These are phyloP conservation scores for Cyanodermella asteris DNA, from an alignment of 2,329 filamentous ascomycete genomes.

Conservation along the genomic window DNA sequence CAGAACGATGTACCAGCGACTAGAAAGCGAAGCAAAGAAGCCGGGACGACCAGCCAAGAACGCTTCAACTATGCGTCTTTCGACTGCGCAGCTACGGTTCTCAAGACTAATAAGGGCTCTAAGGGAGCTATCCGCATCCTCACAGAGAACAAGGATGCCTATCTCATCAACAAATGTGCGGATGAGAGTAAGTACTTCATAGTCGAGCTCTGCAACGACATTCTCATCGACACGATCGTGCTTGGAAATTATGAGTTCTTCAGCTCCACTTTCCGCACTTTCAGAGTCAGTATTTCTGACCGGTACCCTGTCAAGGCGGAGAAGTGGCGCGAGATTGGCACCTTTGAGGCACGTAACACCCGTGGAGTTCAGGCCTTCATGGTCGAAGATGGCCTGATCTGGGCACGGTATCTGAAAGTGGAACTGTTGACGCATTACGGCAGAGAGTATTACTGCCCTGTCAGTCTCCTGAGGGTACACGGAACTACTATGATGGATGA, in stretches of 20 bases:
- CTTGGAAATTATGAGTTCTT: constrained; percentile 98
- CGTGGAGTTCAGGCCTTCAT: constrained; percentile 87
- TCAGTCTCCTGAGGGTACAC: constrained; percentile 78
- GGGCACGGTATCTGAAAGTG: constrained; percentile 78
- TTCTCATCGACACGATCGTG: constrained; percentile 84
- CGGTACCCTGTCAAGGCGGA: constrained; percentile 81
- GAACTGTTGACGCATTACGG: constrained; percentile 89
- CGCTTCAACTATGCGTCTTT: constrained; percentile 95
- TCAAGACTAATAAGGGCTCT: constrained; percentile 71
- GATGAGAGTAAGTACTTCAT: constrained; percentile 81
- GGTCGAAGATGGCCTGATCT: constrained; percentile 85
- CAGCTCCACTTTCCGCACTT: constrained; percentile 83
- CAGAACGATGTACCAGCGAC: constrained; percentile 9
- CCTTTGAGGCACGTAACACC: constrained; percentile 78
- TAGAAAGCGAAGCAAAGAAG: constrained; percentile 60
- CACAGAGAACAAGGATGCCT: constrained; percentile 93
- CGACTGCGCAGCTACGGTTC: constrained; percentile 78
- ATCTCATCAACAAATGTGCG: constrained; percentile 86
- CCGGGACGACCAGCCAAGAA: constrained; percentile 93
- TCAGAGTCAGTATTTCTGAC: constrained; percentile 81
- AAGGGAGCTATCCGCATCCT: constrained; percentile 77
- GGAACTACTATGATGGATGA: constrained; percentile 89
- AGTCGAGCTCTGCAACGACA: constrained; percentile 73
- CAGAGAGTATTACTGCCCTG: constrained; percentile 87
- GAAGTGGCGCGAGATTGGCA: constrained; percentile 74